These are phyloP conservation scores for Pichia cephalocereana DNA, from an alignment of 805 yeast genomes.

Conservation along the genomic window DNA sequence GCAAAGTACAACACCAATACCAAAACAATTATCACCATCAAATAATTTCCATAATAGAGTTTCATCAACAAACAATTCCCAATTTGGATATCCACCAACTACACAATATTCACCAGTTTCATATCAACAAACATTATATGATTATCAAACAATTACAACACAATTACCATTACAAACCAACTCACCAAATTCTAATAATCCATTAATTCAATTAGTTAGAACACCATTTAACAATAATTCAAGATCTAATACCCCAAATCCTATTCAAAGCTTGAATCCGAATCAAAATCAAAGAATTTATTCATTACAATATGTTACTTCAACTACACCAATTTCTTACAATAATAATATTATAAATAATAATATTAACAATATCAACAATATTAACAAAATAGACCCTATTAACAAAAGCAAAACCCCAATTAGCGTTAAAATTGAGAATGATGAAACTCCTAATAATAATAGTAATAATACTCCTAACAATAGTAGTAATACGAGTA, in stretches of 20 bases:
- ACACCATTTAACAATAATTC: not conserved
- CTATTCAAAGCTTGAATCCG: no score
- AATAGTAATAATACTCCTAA: no score
- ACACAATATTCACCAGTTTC: not conserved
- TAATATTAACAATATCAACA: not conserved
- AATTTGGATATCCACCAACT: slow-evolving; percentile 5
- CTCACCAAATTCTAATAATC: not conserved
- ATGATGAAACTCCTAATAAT: no score
- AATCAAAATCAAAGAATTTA: not conserved
- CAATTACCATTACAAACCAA: not conserved
- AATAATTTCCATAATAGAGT: slow-evolving; percentile 11
- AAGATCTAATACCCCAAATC: not conserved
- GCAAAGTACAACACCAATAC: not conserved
- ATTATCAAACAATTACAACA: not conserved
- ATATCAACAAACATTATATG: slow-evolving; percentile 11
- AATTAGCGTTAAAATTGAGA: no score
- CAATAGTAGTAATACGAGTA: no score
- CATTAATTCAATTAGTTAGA: not conserved
- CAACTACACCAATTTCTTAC: not conserved
- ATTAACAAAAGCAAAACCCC: not conserved
- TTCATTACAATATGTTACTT: not conserved
- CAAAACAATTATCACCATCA: not conserved
- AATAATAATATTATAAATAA: not conserved
- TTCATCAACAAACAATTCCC: slow-evolving; percentile 3
- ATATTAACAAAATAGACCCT: no score